Evolutionary conservation across 176 grass and related monocot species (phyloP), one percentile per base, ranked within the genome.

Genomic region (Tillandsia leiboldiana): DNA sequence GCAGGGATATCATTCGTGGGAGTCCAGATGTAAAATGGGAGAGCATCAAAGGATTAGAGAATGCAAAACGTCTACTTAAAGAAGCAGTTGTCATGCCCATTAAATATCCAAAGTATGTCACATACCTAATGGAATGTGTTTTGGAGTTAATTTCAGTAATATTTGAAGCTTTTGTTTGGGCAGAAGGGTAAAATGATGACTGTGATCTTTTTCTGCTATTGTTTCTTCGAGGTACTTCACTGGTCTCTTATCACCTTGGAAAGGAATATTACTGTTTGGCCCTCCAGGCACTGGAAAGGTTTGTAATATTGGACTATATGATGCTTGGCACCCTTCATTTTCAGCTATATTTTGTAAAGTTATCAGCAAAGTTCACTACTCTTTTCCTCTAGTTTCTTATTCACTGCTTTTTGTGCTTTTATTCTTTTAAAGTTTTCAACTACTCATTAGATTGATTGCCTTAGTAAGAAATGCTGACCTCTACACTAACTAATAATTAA

Each of bases 11-110:
- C 69, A 80, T 96, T 75, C 83, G 81, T 29, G 93, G 93, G 33
- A 96, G 79, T 80, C 89, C 93, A 79, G 93, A 96, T 92, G 93
- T 92, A 52, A 89, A 92, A 74, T 96, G 93, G 93, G 93, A 97
- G 79, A 90, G 86, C 84, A 97, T 92, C 77, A 97, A 92, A 84
- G 93, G 93, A 53, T 81, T 97, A 63, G 93, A 85, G 71, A 92
- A 73, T 79, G 89, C 84, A 68, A 97, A 97, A 85, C 76, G 86
- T 11, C 86, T 92, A 65, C 87, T 92, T 54, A 97, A 92, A 84
- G 93, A 92, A 67, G 89, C 89, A 50, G 93, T 97, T 74, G 89
- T 97, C 18, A 92, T 96, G 93, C 89, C 93, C 26, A 97, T 97
- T 81, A 92, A 97, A 77, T 97, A 96, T 77, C 93, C 93, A 11